Evolutionary conservation across 2,329 filamentous ascomycete species (phyloP).

Genomic region (Fusarium illudens): DNA sequence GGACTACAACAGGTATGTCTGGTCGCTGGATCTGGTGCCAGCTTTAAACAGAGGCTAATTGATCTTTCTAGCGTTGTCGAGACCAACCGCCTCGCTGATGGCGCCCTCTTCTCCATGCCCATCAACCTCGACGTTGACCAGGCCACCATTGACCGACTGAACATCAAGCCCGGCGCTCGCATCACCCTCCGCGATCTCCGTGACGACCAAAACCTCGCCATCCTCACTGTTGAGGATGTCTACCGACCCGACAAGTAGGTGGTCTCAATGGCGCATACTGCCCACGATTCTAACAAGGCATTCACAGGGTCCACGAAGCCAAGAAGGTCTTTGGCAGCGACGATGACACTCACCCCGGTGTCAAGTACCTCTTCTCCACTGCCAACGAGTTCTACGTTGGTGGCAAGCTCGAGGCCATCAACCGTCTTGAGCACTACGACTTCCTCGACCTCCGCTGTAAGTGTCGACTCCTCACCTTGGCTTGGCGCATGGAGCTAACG

Average conservation of each 20-base stretch:
- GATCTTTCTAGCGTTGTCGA: slow-evolving; percentile 76
- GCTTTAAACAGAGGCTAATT: slow-evolving; percentile 38
- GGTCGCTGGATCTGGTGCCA: neutral
- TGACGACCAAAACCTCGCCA: slow-evolving; percentile 95
- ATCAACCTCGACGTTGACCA: slow-evolving; percentile 90
- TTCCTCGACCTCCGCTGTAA: slow-evolving; percentile 94
- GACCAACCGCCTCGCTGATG: slow-evolving; percentile 85
- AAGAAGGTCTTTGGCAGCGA: slow-evolving; percentile 93
- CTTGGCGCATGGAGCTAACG: slow-evolving; percentile 15
- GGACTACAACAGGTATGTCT: slow-evolving; percentile 88
- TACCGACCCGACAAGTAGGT: slow-evolving; percentile 94
- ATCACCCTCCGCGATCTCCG: slow-evolving; percentile 93
- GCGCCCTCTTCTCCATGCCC: slow-evolving; percentile 94
- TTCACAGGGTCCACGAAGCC: slow-evolving; percentile 79
- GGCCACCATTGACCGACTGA: slow-evolving; percentile 75
- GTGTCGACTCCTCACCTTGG: slow-evolving; percentile 43
- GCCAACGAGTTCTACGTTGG: slow-evolving; percentile 91
- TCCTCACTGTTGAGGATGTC: slow-evolving; percentile 93
- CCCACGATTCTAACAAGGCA: slow-evolving; percentile 30
- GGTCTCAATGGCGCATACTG: neutral
- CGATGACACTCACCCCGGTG: slow-evolving; percentile 88
- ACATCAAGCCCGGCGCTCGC: slow-evolving; percentile 80
- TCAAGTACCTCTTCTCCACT: slow-evolving; percentile 86
- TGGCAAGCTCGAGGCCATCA: slow-evolving; percentile 94
- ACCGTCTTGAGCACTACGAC: slow-evolving; percentile 97